Evolutionary conservation across 306 rosid genomes (phyloP).

Genomic region (Citrullus mucosospermus): DNA sequence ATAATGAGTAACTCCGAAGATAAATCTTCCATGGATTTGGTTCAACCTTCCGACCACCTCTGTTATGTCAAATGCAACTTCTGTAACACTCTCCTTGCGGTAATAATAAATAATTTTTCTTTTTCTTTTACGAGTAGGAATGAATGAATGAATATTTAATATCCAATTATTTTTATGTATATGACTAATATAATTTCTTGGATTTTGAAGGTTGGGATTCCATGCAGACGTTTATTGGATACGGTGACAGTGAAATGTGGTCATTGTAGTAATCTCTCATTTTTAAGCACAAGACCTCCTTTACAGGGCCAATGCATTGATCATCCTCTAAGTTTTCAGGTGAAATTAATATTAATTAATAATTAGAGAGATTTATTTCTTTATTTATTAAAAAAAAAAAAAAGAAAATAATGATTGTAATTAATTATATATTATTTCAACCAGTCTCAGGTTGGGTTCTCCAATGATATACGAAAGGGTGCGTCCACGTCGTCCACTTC

Average conservation of each 20-base stretch:
- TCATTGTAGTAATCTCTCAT: conserved; percentile 89
- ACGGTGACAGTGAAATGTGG: conserved; percentile 99
- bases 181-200: not conserved
- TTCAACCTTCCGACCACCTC: conserved; percentile 70
- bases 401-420: no score
- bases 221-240: conserved; percentile 78
- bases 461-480: conserved; percentile 46
- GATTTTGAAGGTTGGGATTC: conserved; percentile 69
- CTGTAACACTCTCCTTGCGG: conserved; percentile 96
- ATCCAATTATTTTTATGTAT: no score
- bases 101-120: not conserved
- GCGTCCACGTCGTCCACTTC: conserved; percentile 24
- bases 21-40: conserved; percentile 55
- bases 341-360: not conserved
- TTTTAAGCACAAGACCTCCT: conserved; percentile 78
- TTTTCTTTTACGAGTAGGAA: no score
- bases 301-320: conserved; percentile 43
- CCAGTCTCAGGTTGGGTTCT: conserved; percentile 42
- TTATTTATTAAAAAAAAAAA: no score
- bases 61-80: conserved; percentile 97
- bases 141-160: no score
- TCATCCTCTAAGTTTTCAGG: conserved; percentile 72
- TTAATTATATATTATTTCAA: no score
- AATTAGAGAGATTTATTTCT: no score
- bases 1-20: conserved; percentile 52